Percentiles rank a stretch among this genome's conserved stretches.
Evolutionary conservation across 2,329 filamentous ascomycete species (phyloP).

Genomic region (Paramyrothecium roridum): DNA sequence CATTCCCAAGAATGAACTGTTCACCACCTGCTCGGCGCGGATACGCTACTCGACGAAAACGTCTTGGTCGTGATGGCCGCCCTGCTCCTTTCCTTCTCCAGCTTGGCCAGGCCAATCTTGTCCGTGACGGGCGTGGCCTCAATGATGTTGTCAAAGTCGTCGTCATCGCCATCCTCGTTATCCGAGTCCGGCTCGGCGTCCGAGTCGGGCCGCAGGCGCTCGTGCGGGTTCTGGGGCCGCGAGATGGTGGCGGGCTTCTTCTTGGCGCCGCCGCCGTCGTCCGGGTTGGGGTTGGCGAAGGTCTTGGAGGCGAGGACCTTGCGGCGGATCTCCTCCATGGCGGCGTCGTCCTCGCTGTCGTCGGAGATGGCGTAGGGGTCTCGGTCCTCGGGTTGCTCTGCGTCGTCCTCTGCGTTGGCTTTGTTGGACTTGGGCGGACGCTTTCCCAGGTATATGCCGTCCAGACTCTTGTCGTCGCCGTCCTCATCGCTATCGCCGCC

Average conservation of each 20-base stretch:
- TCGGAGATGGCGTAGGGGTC: conserved; percentile 78
- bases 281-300: conserved; percentile 56
- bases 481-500: conserved; percentile 43
- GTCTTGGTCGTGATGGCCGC: conserved; percentile 46
- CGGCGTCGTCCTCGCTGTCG: conserved; percentile 73
- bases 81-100: conserved; percentile 53
- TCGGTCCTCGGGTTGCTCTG: conserved; percentile 43
- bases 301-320: conserved; percentile 90
- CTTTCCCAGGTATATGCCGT: conserved; percentile 61
- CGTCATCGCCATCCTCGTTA: conserved; percentile 62
- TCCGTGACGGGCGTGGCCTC: conserved; percentile 88
- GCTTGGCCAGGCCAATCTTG: conserved; percentile 62
- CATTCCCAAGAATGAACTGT: conserved; percentile 3
- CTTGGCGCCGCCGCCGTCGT: conserved; percentile 38
- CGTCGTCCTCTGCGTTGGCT: conserved; percentile 26
- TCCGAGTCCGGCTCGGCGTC: conserved; percentile 72
- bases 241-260: conserved; percentile 62
- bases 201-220: conserved; percentile 41
- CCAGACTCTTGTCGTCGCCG: conserved; percentile 41
- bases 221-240: conserved; percentile 44
- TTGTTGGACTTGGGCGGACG: conserved; percentile 29
- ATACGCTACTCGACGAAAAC: conserved; percentile 46
- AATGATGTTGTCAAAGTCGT: conserved; percentile 90
- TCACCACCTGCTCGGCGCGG: conserved; percentile 47
- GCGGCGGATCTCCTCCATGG: conserved; percentile 89